phyloP scores from a whole-genome alignment of 495 filamentous ascomycete species.

The Hypoxylon fragiforme region DNA sequence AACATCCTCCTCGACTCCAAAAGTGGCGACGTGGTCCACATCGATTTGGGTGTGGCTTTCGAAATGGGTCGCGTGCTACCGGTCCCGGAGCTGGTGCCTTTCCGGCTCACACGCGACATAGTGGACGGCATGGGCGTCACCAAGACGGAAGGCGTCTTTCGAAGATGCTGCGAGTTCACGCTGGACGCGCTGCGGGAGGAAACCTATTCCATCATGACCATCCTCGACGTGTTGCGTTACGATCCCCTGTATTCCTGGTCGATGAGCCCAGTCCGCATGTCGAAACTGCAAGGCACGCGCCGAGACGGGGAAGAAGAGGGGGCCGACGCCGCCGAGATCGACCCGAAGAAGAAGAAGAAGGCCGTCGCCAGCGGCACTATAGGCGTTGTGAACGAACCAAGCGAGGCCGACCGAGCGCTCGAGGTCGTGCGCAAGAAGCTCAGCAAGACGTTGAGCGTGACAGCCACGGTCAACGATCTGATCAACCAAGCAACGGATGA shows the following conservation, averaged over 20 bases:
- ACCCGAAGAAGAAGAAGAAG: slow-evolving; percentile 47
- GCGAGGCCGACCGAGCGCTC: slow-evolving; percentile 88
- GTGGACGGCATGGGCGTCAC: slow-evolving; percentile 98
- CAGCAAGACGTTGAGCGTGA: slow-evolving; percentile 87
- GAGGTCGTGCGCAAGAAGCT: slow-evolving; percentile 94
- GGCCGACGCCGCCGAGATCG: slow-evolving; percentile 27
- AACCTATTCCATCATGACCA: slow-evolving; percentile 93
- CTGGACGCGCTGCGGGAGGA: slow-evolving; percentile 91
- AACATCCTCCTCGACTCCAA: slow-evolving; percentile 92
- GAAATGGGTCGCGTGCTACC: slow-evolving; percentile 92
- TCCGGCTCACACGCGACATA: slow-evolving; percentile 91
- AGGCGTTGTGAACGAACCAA: slow-evolving; percentile 67
- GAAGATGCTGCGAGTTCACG: slow-evolving; percentile 96
- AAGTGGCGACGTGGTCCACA: slow-evolving; percentile 93
- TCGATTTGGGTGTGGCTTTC: slow-evolving; percentile 94
- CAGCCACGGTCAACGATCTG: slow-evolving; percentile 92
- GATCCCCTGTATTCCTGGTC: slow-evolving; percentile 97
- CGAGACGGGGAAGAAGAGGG: slow-evolving; percentile 38
- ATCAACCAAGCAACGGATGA: slow-evolving; percentile 96
- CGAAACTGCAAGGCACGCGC: slow-evolving; percentile 58
- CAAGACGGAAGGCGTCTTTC: slow-evolving; percentile 92
- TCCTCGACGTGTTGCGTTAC: slow-evolving; percentile 92
- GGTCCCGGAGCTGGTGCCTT: slow-evolving; percentile 92
- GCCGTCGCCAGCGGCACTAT: slow-evolving; percentile 48
- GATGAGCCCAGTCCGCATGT: slow-evolving; percentile 83